Percentiles rank a stretch among this genome's conserved stretches.
These are phyloP conservation scores for Fusarium incarnatum DNA, from an alignment of 2,329 filamentous ascomycete genomes.

Conservation along the genomic window DNA sequence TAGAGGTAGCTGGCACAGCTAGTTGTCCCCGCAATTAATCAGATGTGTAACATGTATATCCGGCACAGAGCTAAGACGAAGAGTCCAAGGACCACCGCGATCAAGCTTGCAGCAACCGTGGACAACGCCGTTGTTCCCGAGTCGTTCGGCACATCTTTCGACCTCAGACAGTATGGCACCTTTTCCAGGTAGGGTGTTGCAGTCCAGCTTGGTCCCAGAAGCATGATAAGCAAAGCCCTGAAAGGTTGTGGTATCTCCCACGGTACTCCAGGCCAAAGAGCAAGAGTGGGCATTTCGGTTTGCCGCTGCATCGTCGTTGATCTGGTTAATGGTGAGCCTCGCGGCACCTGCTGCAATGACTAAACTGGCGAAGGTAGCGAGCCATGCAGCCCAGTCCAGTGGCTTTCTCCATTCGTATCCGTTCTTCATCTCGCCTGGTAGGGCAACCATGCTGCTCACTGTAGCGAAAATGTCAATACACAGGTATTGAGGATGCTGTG, in stretches of 20 bases:
- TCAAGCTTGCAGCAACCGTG: background rate
- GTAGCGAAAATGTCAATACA: background rate
- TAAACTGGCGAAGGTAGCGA: background rate
- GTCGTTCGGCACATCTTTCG: background rate
- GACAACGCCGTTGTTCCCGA: background rate
- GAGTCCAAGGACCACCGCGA: background rate
- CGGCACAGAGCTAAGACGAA: background rate
- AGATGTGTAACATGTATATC: background rate
- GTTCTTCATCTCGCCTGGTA: background rate
- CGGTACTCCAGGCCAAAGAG: background rate
- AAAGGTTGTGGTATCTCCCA: background rate
- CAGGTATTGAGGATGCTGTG: accelerated
- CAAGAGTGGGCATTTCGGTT: background rate
- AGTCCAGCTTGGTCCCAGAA: background rate
- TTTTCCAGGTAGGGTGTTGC: background rate
- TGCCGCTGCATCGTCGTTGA: background rate
- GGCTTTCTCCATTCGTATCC: background rate
- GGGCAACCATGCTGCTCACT: background rate
- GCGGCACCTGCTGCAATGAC: background rate
- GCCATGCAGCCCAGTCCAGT: background rate
- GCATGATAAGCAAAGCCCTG: background rate
- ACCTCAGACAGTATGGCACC: background rate
- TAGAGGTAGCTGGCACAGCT: background rate
- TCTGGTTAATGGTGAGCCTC: background rate
- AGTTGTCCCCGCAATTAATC: background rate